Evolutionary conservation across 2,329 filamentous ascomycete genomes (phyloP).

Genomic region (Fusarium solani-melongenae): DNA sequence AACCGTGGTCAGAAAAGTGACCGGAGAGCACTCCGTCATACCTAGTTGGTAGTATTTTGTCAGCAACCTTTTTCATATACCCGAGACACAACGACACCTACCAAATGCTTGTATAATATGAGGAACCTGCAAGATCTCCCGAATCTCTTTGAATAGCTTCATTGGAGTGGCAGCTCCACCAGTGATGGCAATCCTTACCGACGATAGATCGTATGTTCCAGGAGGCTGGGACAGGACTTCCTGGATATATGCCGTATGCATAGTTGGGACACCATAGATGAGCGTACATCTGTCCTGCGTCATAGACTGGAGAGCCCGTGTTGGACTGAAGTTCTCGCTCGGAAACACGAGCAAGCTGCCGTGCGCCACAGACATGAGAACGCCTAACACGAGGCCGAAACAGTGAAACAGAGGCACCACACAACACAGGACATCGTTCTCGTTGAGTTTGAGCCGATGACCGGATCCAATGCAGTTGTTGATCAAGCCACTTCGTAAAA

Average conservation of each 20-base stretch:
- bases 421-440: neutral
- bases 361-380: neutral
- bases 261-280: neutral
- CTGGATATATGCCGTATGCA: neutral
- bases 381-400: neutral
- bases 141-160: neutral
- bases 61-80: neutral
- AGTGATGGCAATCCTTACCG: neutral
- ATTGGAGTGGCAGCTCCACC: neutral
- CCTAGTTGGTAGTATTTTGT: neutral
- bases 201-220: neutral
- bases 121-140: neutral
- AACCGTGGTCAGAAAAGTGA: neutral
- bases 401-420: neutral
- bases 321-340: neutral
- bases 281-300: neutral
- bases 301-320: neutral
- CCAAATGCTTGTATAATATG: neutral
- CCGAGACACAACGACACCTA: accelerated
- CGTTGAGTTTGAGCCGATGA: neutral
- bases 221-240: neutral
- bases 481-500: neutral
- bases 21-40: neutral
- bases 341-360: neutral
- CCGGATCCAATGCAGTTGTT: neutral